Conservation (phyloP, 2,329 filamentous ascomycete genomes). For the Penicillium concentricum region DNA sequence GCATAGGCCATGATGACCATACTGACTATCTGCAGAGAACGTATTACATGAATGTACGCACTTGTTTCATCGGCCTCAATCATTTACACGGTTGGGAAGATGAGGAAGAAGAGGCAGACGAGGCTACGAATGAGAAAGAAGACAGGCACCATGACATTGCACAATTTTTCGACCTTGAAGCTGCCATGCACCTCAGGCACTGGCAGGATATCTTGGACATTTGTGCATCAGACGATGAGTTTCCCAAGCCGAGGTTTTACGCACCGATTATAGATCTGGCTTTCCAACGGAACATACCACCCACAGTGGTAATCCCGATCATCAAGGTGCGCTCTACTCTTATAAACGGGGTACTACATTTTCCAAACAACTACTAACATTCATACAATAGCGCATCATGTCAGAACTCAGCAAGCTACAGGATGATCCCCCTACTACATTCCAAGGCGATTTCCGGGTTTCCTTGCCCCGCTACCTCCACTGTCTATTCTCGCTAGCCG, state of each 20-base stretch:
- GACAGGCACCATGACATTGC: neutral
- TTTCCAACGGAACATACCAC: neutral
- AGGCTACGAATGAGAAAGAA: neutral
- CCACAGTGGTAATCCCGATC: neutral
- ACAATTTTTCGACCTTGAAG: conserved; percentile 3
- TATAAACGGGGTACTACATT: neutral
- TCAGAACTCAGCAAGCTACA: neutral
- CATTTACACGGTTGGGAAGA: conserved; percentile 1
- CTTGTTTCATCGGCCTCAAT: neutral
- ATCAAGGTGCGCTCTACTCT: neutral
- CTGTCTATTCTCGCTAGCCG: neutral
- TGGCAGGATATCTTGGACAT: neutral
- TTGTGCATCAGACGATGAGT: neutral
- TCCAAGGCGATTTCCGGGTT: neutral
- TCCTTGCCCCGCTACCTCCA: conserved; percentile 1
- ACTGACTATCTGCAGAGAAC: neutral
- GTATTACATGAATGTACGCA: neutral
- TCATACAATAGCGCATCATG: neutral
- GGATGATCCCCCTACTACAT: neutral
- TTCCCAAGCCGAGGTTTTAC: neutral
- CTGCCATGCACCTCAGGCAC: neutral
- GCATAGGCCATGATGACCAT: neutral
- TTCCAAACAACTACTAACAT: neutral
- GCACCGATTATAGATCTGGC: neutral
- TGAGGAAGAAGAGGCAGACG: neutral